Percentiles rank a stretch among this genome's conserved stretches.
Evolutionary conservation across 163 green algal species (phyloP).

Genomic region (Smithsoniella earleae): DNA sequence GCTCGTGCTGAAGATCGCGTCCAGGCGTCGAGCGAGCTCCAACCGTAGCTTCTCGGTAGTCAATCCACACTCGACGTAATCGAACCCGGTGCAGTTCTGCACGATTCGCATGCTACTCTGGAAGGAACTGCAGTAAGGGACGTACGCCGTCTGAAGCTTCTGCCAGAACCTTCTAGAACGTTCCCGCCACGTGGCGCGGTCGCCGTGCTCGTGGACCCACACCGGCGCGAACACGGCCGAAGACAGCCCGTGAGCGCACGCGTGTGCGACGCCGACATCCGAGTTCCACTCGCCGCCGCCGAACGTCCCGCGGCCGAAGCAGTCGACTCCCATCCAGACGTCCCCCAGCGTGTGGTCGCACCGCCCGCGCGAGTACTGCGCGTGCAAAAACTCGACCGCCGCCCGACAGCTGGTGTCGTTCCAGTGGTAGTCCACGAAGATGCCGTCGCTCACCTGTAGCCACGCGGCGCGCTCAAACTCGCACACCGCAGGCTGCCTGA

Average conservation of each 20-base stretch:
- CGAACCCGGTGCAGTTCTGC: not conserved
- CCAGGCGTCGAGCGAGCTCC: too few relatives aligned
- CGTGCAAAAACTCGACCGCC: conserved; percentile 1
- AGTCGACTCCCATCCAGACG: conserved; percentile 54
- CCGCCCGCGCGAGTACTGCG: not conserved
- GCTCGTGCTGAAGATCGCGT: too few relatives aligned
- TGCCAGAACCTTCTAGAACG: conserved; percentile 41
- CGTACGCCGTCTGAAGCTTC: conserved; percentile 31
- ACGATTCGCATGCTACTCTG: not conserved
- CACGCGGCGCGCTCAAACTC: too few relatives aligned
- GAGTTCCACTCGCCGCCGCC: conserved; percentile 44
- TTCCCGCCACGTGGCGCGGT: conserved; percentile 34
- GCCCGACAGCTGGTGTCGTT: conserved; percentile 38
- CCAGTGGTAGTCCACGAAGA: conserved; percentile 34
- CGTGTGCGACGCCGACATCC: conserved; percentile 35
- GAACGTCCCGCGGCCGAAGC: conserved; percentile 49
- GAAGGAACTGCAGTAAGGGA: not conserved
- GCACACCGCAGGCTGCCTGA: too few relatives aligned
- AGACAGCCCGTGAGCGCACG: conserved; percentile 35
- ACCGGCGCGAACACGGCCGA: conserved; percentile 48
- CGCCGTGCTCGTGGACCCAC: conserved; percentile 45
- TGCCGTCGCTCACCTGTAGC: conserved; percentile 30
- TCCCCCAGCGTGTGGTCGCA: conserved; percentile 31
- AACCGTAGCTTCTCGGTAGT: too few relatives aligned
- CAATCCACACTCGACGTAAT: too few relatives aligned